Evolutionary conservation across 768 basidiomycete species (phyloP).

Genomic region (Solioccasus polychromus): DNA sequence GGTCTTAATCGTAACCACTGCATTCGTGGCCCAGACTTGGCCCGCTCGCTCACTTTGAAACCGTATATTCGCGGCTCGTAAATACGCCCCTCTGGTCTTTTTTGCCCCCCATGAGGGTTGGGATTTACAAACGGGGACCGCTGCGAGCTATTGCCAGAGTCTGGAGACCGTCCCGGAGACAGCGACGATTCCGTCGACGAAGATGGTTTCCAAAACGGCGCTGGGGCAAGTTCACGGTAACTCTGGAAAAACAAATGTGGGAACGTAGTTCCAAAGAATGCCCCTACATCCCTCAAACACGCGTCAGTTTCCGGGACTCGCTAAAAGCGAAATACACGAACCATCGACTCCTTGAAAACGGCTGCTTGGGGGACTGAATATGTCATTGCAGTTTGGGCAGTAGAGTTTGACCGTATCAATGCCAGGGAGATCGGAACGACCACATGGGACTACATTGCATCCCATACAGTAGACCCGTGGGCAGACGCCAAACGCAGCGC

Average conservation of each 20-base stretch:
- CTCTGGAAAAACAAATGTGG: conserved; percentile 97
- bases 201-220: conserved; percentile 85
- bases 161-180: conserved; percentile 56
- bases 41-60: conserved; percentile 94
- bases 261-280: conserved; percentile 99
- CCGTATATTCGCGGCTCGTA: conserved; percentile 95
- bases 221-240: conserved; percentile 91
- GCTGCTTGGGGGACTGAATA: conserved; percentile 93
- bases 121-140: conserved; percentile 76
- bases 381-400: conserved; percentile 97
- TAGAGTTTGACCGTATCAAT: conserved; percentile 97
- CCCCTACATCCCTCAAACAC: conserved; percentile 53
- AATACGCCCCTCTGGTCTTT: conserved; percentile 79
- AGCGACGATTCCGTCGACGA: conserved; percentile 48
- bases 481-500: conserved; percentile 86
- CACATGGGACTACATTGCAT: conserved; percentile 89
- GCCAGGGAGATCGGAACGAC: conserved; percentile 92
- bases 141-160: conserved; percentile 46
- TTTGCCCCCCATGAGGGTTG: conserved; percentile 86
- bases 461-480: conserved; percentile 93
- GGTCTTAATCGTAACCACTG: conserved; percentile 92
- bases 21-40: conserved; percentile 95
- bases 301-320: conserved; percentile 9
- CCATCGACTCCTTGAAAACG: conserved; percentile 96
- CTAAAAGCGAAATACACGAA: conserved; percentile 30